These are phyloP conservation scores for Alternaria metachromatica DNA, from an alignment of 2,329 filamentous ascomycete genomes.

Conservation along the genomic window DNA sequence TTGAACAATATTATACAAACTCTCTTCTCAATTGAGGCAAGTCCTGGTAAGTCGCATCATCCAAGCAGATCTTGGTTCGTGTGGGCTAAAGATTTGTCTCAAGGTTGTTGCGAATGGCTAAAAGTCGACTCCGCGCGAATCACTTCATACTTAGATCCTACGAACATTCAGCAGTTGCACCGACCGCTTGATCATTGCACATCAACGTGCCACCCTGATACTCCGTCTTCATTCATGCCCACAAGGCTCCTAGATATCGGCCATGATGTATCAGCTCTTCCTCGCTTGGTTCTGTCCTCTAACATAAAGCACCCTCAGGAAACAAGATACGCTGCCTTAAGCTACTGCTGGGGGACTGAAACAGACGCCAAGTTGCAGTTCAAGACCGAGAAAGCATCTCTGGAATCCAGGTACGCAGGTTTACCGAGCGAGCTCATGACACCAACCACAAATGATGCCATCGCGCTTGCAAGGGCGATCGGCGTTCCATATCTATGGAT, in stretches of 20 bases:
- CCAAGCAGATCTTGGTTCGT: no score
- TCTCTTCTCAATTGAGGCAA: no score
- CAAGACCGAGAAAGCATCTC: not conserved
- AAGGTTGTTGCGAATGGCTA: no score
- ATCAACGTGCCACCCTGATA: not conserved
- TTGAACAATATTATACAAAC: no score
- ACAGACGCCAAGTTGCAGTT: accelerated
- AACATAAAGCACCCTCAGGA: accelerated
- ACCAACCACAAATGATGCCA: not conserved
- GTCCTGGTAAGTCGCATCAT: no score
- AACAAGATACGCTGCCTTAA: not conserved
- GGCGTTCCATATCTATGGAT: not conserved
- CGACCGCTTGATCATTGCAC: not conserved
- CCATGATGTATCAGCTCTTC: accelerated
- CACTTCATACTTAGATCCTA: no score
- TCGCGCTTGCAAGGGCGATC: not conserved
- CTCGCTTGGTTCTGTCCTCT: not conserved
- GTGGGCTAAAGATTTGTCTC: no score
- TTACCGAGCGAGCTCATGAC: not conserved
- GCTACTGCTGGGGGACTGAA: not conserved
- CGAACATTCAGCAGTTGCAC: accelerated
- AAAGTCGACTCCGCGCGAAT: no score
- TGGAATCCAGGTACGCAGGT: accelerated
- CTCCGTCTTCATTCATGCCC: not conserved
- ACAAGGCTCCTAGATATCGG: not conserved